phyloP scores from a whole-genome alignment of 306 rosid species.

The Cucumis cinereus region DNA sequence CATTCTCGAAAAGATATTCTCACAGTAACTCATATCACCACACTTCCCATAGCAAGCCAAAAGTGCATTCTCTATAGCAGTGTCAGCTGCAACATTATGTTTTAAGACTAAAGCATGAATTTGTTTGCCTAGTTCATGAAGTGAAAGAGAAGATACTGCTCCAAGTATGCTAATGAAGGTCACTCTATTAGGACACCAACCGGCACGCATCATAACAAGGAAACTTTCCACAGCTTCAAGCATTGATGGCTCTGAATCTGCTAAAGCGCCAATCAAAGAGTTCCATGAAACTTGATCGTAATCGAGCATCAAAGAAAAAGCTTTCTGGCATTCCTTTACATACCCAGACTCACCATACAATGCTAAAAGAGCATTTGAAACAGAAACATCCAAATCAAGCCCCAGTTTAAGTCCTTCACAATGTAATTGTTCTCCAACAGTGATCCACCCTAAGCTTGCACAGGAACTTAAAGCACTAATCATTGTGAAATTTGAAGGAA shows the following conservation, averaged over 20 bases:
- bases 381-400: slow-evolving; percentile 80
- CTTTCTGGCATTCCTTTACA: slow-evolving; percentile 41
- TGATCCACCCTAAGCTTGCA: slow-evolving; percentile 68
- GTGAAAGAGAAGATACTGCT: slow-evolving; percentile 58
- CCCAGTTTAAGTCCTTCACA: slow-evolving; percentile 64
- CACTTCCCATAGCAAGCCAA: slow-evolving; percentile 76
- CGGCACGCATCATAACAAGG: slow-evolving; percentile 58
- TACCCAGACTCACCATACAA: slow-evolving; percentile 57
- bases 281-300: slow-evolving; percentile 84
- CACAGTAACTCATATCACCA: slow-evolving; percentile 49
- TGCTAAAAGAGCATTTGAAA: slow-evolving; percentile 72
- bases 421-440: slow-evolving; percentile 59
- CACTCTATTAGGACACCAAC: slow-evolving; percentile 59
- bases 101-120: slow-evolving; percentile 55
- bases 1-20: slow-evolving; percentile 62
- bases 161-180: slow-evolving; percentile 62
- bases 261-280: slow-evolving; percentile 63
- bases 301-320: slow-evolving; percentile 62
- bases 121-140: slow-evolving; percentile 41
- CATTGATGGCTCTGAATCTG: slow-evolving; percentile 40
- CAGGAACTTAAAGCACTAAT: slow-evolving; percentile 83
- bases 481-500: slow-evolving; percentile 69
- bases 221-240: slow-evolving; percentile 49
- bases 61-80: slow-evolving; percentile 65
- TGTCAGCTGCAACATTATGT: slow-evolving; percentile 34